These are phyloP conservation scores for Backusella luteola DNA, from an alignment of 192 early-diverging fungal genomes.

Conservation along the genomic window DNA sequence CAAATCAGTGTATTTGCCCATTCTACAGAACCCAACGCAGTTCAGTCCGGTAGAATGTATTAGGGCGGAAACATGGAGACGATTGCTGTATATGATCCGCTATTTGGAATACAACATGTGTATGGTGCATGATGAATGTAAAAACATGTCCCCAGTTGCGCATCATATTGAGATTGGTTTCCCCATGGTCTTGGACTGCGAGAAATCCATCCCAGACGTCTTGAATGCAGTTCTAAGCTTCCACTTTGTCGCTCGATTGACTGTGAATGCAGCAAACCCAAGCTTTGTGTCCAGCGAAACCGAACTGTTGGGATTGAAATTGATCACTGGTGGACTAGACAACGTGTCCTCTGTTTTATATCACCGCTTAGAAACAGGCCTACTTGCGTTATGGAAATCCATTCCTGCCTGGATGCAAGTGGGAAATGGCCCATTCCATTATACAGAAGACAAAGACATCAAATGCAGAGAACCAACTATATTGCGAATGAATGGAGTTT, in stretches of 20 bases:
- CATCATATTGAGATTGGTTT: constrained; percentile 17
- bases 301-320: not conserved
- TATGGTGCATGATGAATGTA: constrained; percentile 2
- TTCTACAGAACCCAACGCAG: not conserved
- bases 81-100: constrained; percentile 18
- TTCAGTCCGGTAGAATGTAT: not conserved
- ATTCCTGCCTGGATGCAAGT: constrained; percentile 13
- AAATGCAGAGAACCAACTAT: constrained; percentile 5
- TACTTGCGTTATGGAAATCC: constrained; percentile 22
- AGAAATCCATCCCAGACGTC: not conserved
- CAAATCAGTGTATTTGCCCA: constrained; percentile 13
- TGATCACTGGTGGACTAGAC: not conserved
- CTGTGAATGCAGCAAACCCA: not conserved
- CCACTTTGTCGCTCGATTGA: constrained; percentile 9
- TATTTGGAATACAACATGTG: constrained; percentile 17
- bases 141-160: not conserved
- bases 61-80: constrained; percentile 26
- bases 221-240: constrained; percentile 6
- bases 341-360: not conserved
- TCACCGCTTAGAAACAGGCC: constrained; percentile 11
- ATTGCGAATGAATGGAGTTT: constrained; percentile 12
- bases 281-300: not conserved
- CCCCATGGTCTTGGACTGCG: constrained; percentile 4
- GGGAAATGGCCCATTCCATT: constrained; percentile 7
- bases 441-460: constrained; percentile 10